Evolutionary conservation across 164 flowering plant species (phyloP), one percentile per base, ranked within the genome.

Genomic region (grape (Vitis vinifera)): DNA sequence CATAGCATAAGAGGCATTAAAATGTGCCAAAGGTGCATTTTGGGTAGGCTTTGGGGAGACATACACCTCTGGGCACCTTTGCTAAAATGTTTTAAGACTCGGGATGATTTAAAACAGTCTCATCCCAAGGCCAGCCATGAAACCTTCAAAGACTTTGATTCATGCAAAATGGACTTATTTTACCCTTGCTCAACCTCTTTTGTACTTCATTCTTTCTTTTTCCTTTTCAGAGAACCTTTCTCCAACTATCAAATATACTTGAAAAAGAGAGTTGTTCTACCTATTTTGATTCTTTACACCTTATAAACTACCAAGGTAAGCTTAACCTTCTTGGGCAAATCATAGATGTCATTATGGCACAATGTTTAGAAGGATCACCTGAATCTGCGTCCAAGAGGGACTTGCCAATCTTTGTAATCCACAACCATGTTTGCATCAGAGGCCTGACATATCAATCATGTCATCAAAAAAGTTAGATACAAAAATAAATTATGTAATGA

Each of bases 331-430:
- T 13, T 6, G 14, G 44, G 55, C 14, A 4, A 56, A 49, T 44
- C 62, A 68, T 1, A 58, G 11, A 58, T 14, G 13, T 9, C 8
- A 48, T 7, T 37, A 50, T 7, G 50, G 67, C 51, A 51, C 59
- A 50, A 47, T 37, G 10, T 70, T 48, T 44, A 57, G 44, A 66
- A 62, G 37, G 51, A 75, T 47, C 23, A 92, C 98, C 98, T 89
- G 83, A 94, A 94, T 53, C 97, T 82, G 62, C 97, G 94, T 27
- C 99, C 97, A 73, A 92, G 89, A 75, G 97, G 94, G 72, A 94
- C 87, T 79, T 94, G 97, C 99, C 99, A 92, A 78, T 94, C 97
- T 80, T 89, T 94, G 83, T 87, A 92, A 71, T 92, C 97, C 67
- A 94, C 88, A 59, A 89, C 97, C 79, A 71, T 14, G 73, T 86